A percentile compares a stretch with the other conserved stretches of the same genome.
Evolutionary conservation across 2,329 filamentous ascomycete species (phyloP).

Genomic region (Botrytis hyacinthi): DNA sequence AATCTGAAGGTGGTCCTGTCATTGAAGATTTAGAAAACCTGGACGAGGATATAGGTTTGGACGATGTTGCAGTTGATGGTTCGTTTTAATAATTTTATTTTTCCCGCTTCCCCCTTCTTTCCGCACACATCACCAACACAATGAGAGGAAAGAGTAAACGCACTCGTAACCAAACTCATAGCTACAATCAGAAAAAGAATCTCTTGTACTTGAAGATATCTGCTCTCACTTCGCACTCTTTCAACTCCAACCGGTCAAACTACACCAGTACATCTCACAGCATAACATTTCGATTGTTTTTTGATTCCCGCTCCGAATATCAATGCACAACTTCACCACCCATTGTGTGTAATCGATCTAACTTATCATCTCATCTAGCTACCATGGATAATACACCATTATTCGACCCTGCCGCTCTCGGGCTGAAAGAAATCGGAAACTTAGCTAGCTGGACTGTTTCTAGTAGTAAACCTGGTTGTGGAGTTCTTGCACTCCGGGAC

Average conservation of each 20-base stretch:
- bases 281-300: not conserved
- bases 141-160: not conserved
- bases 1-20: constrained; percentile 16
- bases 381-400: constrained; percentile 39
- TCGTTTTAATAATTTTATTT: constrained; percentile 10
- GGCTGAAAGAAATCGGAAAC: constrained; percentile 81
- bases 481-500: constrained; percentile 71
- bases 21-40: constrained; percentile 3
- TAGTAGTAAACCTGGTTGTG: constrained; percentile 76
- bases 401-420: constrained; percentile 50
- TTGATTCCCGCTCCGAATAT: not conserved
- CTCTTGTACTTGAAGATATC: not conserved
- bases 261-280: not conserved
- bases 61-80: constrained; percentile 19
- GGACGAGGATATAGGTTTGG: constrained; percentile 21
- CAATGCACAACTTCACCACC: not conserved
- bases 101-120: not conserved
- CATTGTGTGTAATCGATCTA: constrained; percentile 18
- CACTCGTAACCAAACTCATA: not conserved
- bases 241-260: not conserved
- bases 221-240: not conserved
- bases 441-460: constrained; percentile 81
- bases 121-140: not conserved
- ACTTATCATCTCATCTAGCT: constrained; percentile 25
- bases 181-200: not conserved